Evolutionary conservation across 2,329 filamentous ascomycete species (phyloP).

Genomic region (Mycosphaerella sp.): DNA sequence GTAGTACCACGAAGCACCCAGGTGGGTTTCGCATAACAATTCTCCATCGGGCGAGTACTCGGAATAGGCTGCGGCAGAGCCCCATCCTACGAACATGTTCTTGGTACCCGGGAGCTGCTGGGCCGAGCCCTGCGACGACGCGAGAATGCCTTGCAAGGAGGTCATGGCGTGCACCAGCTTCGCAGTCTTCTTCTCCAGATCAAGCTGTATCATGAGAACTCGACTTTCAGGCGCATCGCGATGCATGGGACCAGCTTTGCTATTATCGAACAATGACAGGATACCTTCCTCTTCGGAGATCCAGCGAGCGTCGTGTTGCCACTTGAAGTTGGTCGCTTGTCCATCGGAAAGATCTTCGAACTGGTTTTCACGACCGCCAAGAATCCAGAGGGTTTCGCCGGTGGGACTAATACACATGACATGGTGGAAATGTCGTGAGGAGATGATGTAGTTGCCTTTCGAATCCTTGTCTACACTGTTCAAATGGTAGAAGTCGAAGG

Average conservation of each 20-base stretch:
- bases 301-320: constrained; percentile 50
- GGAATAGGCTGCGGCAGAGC: constrained; percentile 45
- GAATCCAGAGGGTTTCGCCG: constrained; percentile 46
- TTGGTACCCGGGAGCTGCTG: constrained; percentile 43
- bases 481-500: constrained; percentile 47
- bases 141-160: constrained; percentile 36
- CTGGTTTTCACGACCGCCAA: constrained; percentile 45
- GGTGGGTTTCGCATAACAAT: constrained; percentile 40
- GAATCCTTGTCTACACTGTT: constrained; percentile 49
- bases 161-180: constrained; percentile 41
- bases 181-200: constrained; percentile 39
- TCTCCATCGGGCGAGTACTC: constrained; percentile 41
- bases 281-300: constrained; percentile 30
- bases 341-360: constrained; percentile 40
- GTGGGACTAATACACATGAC: constrained; percentile 40
- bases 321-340: constrained; percentile 43
- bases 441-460: constrained; percentile 45
- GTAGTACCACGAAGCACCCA: constrained; percentile 32
- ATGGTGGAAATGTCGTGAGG: constrained; percentile 39
- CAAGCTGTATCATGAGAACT: constrained; percentile 39
- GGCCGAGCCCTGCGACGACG: constrained; percentile 47
- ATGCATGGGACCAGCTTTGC: constrained; percentile 43
- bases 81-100: constrained; percentile 53
- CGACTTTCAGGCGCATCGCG: constrained; percentile 32
- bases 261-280: constrained; percentile 45